A percentile compares a stretch with the other conserved stretches of the same genome.
phyloP scores from a whole-genome alignment of 192 early-diverging fungal species.

The Umbelopsis ramanniana region DNA sequence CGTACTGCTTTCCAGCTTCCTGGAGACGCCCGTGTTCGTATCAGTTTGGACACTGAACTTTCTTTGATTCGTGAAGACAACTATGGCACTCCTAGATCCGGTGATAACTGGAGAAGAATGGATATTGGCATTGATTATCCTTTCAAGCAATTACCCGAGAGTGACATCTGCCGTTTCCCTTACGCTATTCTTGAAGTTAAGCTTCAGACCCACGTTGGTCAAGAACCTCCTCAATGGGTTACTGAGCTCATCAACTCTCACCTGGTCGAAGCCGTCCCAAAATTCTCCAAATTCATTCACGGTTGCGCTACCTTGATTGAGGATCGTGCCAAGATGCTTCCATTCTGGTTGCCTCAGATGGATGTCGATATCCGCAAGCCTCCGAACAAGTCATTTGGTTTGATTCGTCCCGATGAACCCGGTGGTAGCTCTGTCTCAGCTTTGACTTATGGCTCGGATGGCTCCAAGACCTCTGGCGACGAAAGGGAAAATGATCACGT shows the following conservation, averaged over 20 bases:
- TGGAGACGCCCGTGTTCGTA: constrained; percentile 96
- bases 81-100: constrained; percentile 70
- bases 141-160: constrained; percentile 85
- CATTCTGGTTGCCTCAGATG: constrained; percentile 97
- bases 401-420: constrained; percentile 49
- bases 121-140: constrained; percentile 92
- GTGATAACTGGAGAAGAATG: constrained; percentile 93
- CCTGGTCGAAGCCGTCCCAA: constrained; percentile 92
- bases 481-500: constrained; percentile 35
- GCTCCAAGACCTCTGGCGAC: constrained; percentile 37
- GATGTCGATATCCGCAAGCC: constrained; percentile 92
- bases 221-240: constrained; percentile 93
- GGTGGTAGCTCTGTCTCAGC: constrained; percentile 27
- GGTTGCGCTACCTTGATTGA: constrained; percentile 88
- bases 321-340: constrained; percentile 79
- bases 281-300: constrained; percentile 98
- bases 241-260: constrained; percentile 87
- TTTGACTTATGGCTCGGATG: constrained; percentile 43
- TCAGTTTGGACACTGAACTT: constrained; percentile 97
- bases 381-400: constrained; percentile 52
- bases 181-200: constrained; percentile 98
- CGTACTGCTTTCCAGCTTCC: constrained; percentile 99
- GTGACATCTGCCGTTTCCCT: constrained; percentile 90
- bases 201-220: constrained; percentile 91
- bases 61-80: constrained; percentile 97